phyloP scores from a whole-genome alignment of 371 early-diverging fungal species.

The Haplosporangium sp. region DNA sequence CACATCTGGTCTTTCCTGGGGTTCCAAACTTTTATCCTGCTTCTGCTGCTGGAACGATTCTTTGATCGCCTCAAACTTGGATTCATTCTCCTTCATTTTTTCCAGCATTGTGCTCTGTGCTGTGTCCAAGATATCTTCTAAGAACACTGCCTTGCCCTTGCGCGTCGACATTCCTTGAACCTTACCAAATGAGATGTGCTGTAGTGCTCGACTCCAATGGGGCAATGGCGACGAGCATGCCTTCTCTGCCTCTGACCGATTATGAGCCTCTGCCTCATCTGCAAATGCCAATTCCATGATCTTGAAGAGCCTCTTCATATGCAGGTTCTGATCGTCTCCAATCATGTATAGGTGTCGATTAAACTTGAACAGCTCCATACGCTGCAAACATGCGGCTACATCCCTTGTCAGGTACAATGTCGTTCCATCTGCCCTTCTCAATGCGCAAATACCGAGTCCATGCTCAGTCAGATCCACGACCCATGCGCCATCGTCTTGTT shows the following conservation, averaged over 20 bases:
- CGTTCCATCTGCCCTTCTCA: constrained; percentile 92
- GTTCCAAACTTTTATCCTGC: constrained; percentile 7
- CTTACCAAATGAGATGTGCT: constrained; percentile 95
- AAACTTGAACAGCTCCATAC: constrained; percentile 81
- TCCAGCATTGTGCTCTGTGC: constrained; percentile 88
- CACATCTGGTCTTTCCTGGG: not conserved
- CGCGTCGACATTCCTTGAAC: constrained; percentile 98
- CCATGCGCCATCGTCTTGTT: constrained; percentile 73
- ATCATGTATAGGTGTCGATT: constrained; percentile 94
- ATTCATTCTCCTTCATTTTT: constrained; percentile 83
- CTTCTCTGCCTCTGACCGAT: not conserved
- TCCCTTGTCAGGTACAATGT: constrained; percentile 97
- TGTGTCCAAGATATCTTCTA: constrained; percentile 94
- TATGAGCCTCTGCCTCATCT: constrained; percentile 40
- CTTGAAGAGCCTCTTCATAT: constrained; percentile 95
- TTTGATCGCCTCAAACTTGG: constrained; percentile 61
- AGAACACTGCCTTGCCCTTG: constrained; percentile 94
- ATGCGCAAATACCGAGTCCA: constrained; percentile 80
- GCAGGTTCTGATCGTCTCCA: constrained; percentile 88
- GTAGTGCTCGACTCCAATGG: constrained; percentile 73
- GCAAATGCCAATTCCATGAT: constrained; percentile 74
- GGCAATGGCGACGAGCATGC: constrained; percentile 2
- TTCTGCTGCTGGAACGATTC: constrained; percentile 15
- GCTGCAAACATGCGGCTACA: constrained; percentile 90
- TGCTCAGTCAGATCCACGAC: constrained; percentile 78